Conservation (phyloP, 495 filamentous ascomycete genomes). For the Oidiodendron maius region DNA sequence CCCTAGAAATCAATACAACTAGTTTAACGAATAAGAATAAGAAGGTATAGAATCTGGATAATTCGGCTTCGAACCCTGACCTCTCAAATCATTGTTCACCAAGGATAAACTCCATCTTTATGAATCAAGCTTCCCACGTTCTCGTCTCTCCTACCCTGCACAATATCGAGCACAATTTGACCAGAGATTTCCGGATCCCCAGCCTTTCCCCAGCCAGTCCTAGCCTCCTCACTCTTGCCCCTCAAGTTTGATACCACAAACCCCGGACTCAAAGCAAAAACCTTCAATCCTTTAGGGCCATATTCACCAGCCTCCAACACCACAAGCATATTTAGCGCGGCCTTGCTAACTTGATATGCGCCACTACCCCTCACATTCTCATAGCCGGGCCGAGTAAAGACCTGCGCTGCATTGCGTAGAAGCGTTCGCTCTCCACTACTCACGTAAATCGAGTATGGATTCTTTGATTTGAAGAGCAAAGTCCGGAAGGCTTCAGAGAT, state of each 20-base stretch:
- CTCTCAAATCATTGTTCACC: no score
- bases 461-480: neutral
- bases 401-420: neutral
- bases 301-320: conserved; percentile 20
- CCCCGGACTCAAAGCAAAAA: conserved; percentile 42
- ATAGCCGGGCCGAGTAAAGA: neutral
- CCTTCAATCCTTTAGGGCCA: conserved; percentile 34
- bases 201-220: conserved; percentile 31
- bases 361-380: neutral
- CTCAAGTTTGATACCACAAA: conserved; percentile 35
- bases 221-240: conserved; percentile 28
- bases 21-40: no score
- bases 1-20: no score
- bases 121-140: conserved; percentile 32
- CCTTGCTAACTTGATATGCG: conserved; percentile 19
- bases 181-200: conserved; percentile 29
- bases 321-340: conserved; percentile 18
- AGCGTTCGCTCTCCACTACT: neutral
- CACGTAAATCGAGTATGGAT: neutral
- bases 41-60: no score
- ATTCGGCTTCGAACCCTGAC: no score
- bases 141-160: conserved; percentile 32
- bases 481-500: neutral
- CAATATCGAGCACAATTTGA: conserved; percentile 23
- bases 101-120: conserved; percentile 19